These are phyloP conservation scores for Phaeotremella fagi DNA, from an alignment of 768 basidiomycete genomes.

Conservation along the genomic window DNA sequence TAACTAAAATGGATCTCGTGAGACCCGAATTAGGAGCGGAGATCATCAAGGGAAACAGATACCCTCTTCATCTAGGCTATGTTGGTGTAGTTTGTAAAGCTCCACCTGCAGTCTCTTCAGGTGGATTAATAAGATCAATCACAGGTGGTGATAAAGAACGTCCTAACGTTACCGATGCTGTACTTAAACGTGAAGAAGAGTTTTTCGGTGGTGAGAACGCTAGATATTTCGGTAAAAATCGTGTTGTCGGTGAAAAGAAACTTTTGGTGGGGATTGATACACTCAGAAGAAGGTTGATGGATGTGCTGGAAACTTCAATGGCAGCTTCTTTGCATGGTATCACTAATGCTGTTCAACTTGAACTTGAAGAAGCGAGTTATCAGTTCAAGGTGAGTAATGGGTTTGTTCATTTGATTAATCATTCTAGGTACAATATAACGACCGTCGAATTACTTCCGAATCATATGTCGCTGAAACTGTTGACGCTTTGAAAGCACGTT, in stretches of 20 bases:
- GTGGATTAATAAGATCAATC: conserved; percentile 27
- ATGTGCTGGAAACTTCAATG: conserved; percentile 97
- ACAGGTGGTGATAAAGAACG: conserved; percentile 30
- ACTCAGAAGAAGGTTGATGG: conserved; percentile 84
- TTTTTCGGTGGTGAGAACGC: conserved; percentile 54
- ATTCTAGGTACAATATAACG: conserved; percentile 58
- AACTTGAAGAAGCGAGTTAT: conserved; percentile 93
- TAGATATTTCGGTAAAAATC: conserved; percentile 30
- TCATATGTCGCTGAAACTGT: conserved; percentile 97
- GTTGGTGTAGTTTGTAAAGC: conserved; percentile 92
- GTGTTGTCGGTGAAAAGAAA: conserved; percentile 38
- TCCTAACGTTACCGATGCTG: conserved; percentile 51
- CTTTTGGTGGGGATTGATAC: conserved; percentile 90
- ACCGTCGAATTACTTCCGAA: conserved; percentile 87
- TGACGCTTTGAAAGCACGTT: conserved; percentile 78
- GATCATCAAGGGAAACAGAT: conserved; percentile 82
- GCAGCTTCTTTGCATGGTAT: conserved; percentile 91
- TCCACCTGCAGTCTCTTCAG: conserved; percentile 26
- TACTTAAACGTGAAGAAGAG: conserved; percentile 53
- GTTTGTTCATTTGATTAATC: not conserved
- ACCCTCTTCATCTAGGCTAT: conserved; percentile 95
- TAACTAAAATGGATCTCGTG: conserved; percentile 99
- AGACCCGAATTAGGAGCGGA: conserved; percentile 71
- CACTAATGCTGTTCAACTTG: conserved; percentile 93
- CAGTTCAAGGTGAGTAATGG: conserved; percentile 96